phyloP scores from a whole-genome alignment of 2,329 filamentous ascomycete genomes.

The Colletotrichum abscissum region DNA sequence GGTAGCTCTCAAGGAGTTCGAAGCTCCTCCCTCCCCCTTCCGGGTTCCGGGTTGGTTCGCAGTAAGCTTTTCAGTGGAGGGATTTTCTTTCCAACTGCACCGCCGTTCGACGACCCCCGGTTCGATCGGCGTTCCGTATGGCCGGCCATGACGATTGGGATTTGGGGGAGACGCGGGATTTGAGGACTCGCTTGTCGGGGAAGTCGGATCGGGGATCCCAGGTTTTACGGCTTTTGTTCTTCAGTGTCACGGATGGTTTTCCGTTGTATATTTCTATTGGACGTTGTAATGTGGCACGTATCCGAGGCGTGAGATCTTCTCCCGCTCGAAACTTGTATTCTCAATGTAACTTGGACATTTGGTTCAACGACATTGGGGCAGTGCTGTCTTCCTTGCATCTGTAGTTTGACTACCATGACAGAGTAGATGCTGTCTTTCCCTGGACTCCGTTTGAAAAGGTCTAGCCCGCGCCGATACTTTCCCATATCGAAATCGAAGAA shows the following conservation, averaged over 20 bases:
- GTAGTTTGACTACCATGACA: background rate
- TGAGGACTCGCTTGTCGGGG: background rate
- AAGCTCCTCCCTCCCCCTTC: background rate
- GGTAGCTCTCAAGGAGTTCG: background rate
- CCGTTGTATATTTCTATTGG: background rate
- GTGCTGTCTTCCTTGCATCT: background rate
- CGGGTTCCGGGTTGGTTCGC: conserved; percentile 15
- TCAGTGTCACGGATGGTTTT: background rate
- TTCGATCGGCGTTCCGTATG: conserved; percentile 28
- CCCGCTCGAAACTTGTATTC: background rate
- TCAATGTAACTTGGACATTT: background rate
- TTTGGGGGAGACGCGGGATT: background rate
- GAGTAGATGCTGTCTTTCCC: background rate
- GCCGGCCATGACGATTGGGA: conserved; percentile 21
- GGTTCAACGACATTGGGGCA: background rate
- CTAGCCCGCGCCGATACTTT: background rate
- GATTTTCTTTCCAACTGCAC: background rate
- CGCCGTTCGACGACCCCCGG: conserved; percentile 13
- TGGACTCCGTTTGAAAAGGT: background rate
- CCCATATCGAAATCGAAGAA: background rate
- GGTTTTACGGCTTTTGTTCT: background rate
- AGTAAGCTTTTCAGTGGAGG: conserved; percentile 18
- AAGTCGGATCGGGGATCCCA: background rate
- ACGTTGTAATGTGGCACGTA: background rate
- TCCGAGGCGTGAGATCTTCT: background rate